A percentile compares a stretch with the other conserved stretches of the same genome.
Evolutionary conservation across 2,329 filamentous ascomycete species (phyloP).

Genomic region (Alternaria sp.): DNA sequence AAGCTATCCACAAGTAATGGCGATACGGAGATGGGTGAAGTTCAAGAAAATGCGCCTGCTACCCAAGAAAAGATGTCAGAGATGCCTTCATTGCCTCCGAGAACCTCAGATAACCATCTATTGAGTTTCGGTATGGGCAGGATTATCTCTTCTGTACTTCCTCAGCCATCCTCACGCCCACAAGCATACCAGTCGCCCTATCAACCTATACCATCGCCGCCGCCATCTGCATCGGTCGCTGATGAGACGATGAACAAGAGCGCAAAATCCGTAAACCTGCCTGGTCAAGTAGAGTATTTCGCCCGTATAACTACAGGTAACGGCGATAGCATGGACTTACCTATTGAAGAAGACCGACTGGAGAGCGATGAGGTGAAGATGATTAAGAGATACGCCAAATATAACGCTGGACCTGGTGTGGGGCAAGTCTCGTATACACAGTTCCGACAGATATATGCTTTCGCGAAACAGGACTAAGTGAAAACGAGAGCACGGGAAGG

Average conservation of each 20-base stretch:
- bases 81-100: too few relatives aligned
- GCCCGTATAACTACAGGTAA: constrained; percentile 12
- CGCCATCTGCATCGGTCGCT: not conserved
- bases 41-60: not conserved
- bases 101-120: not conserved
- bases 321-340: constrained; percentile 13
- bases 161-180: not conserved
- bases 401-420: constrained; percentile 9
- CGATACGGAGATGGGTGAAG: not conserved
- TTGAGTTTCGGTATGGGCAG: not conserved
- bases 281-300: constrained; percentile 12
- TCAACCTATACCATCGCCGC: not conserved
- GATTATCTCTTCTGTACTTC: not conserved
- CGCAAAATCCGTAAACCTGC: not conserved
- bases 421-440: constrained; percentile 9
- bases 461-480: constrained; percentile 15
- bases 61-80: not conserved
- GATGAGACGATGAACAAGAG: not conserved
- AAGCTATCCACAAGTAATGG: not conserved
- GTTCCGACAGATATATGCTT: constrained; percentile 19
- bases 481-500: not conserved
- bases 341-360: constrained; percentile 10
- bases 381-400: constrained; percentile 18
- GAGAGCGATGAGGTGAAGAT: constrained; percentile 11
- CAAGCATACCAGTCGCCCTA: constrained; percentile 1